Evolutionary conservation across 1,284 basidiomycete species (phyloP).

Genomic region (Marasmius fiardii): DNA sequence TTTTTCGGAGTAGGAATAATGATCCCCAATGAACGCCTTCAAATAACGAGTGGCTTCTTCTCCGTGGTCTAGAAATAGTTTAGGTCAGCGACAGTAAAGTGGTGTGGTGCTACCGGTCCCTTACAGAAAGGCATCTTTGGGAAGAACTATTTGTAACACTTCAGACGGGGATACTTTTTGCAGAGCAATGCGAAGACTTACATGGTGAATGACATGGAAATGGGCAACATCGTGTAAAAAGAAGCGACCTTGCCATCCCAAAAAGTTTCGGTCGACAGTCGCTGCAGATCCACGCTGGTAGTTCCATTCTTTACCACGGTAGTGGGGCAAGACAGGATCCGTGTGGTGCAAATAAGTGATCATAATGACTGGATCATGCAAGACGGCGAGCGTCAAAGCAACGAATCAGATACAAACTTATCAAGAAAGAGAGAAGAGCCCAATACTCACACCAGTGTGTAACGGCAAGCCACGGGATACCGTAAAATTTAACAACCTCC

Average conservation of each 20-base stretch:
- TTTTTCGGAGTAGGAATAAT: constrained; percentile 46
- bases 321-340: constrained; percentile 26
- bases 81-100: neutral
- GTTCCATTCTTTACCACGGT: constrained; percentile 44
- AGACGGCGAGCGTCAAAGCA: too few species aligned
- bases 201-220: constrained; percentile 7
- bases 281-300: constrained; percentile 62
- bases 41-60: constrained; percentile 49
- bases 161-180: neutral
- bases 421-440: neutral
- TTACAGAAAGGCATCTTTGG: constrained; percentile 11
- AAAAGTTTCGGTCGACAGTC: constrained; percentile 55
- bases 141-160: constrained; percentile 3
- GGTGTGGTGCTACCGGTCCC: neutral
- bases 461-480: constrained; percentile 54
- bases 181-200: neutral
- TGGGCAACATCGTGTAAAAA: constrained; percentile 21
- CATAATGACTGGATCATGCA: constrained; percentile 16
- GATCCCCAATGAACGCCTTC: constrained; percentile 48
- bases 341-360: constrained; percentile 28
- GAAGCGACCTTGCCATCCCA: constrained; percentile 44
- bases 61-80: constrained; percentile 38
- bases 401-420: too few species aligned
- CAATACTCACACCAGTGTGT: constrained; percentile 50
- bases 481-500: constrained; percentile 50